Evolutionary conservation across 192 early-diverging fungal genomes (phyloP).

Genomic region (Bifiguratus adelaidae): DNA sequence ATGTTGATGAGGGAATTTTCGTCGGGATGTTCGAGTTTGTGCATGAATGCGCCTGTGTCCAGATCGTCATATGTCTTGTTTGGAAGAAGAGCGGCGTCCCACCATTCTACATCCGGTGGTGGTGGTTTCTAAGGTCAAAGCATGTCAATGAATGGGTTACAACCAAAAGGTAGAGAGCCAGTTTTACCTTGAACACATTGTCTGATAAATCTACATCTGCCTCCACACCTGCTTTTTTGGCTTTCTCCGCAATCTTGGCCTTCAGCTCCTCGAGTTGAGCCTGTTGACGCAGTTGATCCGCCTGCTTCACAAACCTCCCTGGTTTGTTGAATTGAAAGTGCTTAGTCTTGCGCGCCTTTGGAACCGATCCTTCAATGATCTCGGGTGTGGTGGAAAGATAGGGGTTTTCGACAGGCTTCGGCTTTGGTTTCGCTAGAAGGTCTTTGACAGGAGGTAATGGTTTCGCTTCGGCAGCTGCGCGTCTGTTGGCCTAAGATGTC

Average conservation of each 20-base stretch:
- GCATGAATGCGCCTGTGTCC: constrained; percentile 16
- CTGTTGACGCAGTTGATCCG: constrained; percentile 71
- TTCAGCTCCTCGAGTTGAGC: constrained; percentile 65
- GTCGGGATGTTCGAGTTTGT: constrained; percentile 24
- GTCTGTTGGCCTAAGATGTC: too few species aligned
- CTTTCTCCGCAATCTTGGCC: constrained; percentile 57
- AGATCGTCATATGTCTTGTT: constrained; percentile 63
- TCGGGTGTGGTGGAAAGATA: too few species aligned
- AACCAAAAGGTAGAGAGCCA: not conserved
- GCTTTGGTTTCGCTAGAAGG: too few species aligned
- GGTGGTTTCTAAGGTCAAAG: constrained; percentile 34
- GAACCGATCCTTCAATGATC: too few species aligned
- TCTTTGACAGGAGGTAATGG: too few species aligned
- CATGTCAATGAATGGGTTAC: not conserved
- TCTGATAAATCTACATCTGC: constrained; percentile 63
- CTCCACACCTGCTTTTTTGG: constrained; percentile 64
- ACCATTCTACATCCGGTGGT: constrained; percentile 90
- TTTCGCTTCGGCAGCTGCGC: too few species aligned
- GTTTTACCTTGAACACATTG: constrained; percentile 45
- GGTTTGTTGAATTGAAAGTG: constrained; percentile 70
- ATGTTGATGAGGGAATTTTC: constrained; percentile 49
- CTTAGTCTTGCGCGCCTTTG: constrained; percentile 30
- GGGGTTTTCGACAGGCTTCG: too few species aligned
- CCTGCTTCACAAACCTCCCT: constrained; percentile 74
- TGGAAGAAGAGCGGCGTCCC: constrained; percentile 79